A percentile compares a stretch with the other conserved stretches of the same genome.
Conservation (phyloP, 371 early-diverging fungal genomes). For the Mortierella sp. region DNA sequence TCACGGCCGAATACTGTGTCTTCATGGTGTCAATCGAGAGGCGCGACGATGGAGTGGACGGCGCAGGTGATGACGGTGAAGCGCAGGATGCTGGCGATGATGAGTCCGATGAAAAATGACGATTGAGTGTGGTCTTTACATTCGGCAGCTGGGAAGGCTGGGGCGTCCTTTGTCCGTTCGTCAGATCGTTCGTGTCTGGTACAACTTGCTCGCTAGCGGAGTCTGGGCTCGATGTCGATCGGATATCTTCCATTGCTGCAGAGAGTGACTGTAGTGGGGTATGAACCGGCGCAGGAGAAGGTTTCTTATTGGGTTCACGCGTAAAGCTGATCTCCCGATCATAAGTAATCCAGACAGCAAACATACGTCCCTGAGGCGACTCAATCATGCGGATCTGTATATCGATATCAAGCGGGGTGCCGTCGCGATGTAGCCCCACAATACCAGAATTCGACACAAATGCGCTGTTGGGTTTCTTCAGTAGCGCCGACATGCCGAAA, state of each 20-base stretch:
- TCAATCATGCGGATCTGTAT: conserved; percentile 71
- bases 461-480: conserved; percentile 49
- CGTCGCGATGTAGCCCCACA: conserved; percentile 74
- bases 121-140: conserved; percentile 43
- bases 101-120: conserved; percentile 32
- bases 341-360: conserved; percentile 78
- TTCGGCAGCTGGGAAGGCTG: conserved; percentile 23
- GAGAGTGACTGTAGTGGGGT: conserved; percentile 12
- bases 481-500: conserved; percentile 53
- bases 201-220: conserved; percentile 29
- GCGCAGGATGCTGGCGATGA: conserved; percentile 39
- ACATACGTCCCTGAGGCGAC: conserved; percentile 62
- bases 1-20: conserved; percentile 57
- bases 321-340: conserved; percentile 68
- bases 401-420: conserved; percentile 69
- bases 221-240: conserved; percentile 10
- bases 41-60: conserved; percentile 37
- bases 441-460: conserved; percentile 60
- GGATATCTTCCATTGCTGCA: conserved; percentile 27
- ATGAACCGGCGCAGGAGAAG: conserved; percentile 3
- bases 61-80: conserved; percentile 39
- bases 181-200: conserved; percentile 16
- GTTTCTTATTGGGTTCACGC: conserved; percentile 40
- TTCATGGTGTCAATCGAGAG: conserved; percentile 43
- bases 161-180: conserved; percentile 14